These are phyloP conservation scores for Cordyceps farinosa DNA, from an alignment of 2,329 filamentous ascomycete species.

Conservation along the genomic window DNA sequence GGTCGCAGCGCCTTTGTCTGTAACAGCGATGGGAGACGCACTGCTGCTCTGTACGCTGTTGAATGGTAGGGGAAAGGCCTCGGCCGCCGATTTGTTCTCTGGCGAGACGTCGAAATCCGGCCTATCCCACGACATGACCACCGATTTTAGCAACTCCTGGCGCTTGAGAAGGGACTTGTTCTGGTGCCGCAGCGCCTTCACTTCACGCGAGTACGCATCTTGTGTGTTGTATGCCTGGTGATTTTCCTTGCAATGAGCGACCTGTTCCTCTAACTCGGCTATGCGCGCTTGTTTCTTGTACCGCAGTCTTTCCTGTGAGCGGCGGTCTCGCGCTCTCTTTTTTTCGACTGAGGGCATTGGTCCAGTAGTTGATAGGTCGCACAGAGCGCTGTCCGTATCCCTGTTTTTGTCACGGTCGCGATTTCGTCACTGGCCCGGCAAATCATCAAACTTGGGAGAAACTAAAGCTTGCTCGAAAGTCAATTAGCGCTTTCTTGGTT, in stretches of 20 bases:
- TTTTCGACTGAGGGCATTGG: background rate
- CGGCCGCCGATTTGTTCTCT: background rate
- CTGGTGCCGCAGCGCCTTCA: background rate
- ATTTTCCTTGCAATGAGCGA: background rate
- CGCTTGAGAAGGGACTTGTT: background rate
- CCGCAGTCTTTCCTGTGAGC: background rate
- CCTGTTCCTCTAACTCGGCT: background rate
- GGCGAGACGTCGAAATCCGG: background rate
- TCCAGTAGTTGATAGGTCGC: background rate
- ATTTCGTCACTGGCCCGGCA: no score
- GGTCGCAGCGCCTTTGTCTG: background rate
- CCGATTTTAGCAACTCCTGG: background rate
- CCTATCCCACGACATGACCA: background rate
- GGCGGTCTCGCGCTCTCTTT: slow-evolving; percentile 1
- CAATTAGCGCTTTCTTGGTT: no score
- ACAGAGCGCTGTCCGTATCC: no score
- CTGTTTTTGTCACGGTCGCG: no score
- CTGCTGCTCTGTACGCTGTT: background rate
- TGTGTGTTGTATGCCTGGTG: background rate
- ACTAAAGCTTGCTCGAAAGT: no score
- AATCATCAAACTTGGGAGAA: no score
- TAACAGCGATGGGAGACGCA: background rate
- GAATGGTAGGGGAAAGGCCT: background rate
- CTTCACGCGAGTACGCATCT: background rate
- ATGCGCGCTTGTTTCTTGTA: background rate